Evolutionary conservation across 1,139 yeast genomes (phyloP), one percentile per base, ranked within the genome.

Genomic region (Magnusiomyces paraingens): DNA sequence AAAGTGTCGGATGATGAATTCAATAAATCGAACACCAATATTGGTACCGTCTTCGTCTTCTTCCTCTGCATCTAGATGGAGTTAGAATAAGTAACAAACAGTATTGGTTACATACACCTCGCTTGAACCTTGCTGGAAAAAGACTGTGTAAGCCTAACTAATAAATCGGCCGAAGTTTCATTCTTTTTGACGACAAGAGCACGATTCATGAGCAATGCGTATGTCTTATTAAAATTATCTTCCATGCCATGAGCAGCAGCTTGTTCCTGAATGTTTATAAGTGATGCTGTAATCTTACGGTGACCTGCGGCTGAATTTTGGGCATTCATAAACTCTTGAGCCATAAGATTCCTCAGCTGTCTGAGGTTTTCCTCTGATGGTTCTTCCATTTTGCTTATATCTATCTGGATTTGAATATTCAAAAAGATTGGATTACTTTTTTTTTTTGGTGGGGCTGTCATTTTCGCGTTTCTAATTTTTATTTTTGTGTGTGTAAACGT

Each of bases 301-400:
- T 90, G 97, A 1, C 91, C 85, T 0, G 93, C 83, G 40, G 84
- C 74, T 1, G 87, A 77, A 41, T 70, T 58, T 63, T 91, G 98
- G 0, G 94, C 89, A 57, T 85, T 93, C 63, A 86, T 94, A 65
- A 91, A 91, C 1, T 84, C 82, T 55, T 80, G 82, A 0, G 86
- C 82, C 63, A 88, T 58, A 18, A 65, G 58, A 2, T 52, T 48
- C 17, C 61, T 55, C 42, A 66, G 58, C 42, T 55, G 54, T 4
- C 52, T 54, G 10, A 64, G 51, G 49, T 64, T 66, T 15, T 56
- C 55, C 26, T 52, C 57, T 2, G 61, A 52, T 4, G 57, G 58
- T 11, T 61, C 62, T 12, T 51, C 49, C 3, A 61, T 60, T 36
- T 36, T 36, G 4, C 40, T 36, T 36, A 3, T 4, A 11, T 36